Percentiles rank a stretch among this genome's conserved stretches.
Conservation (phyloP, 768 basidiomycete genomes). For the Auricularia cornea region DNA sequence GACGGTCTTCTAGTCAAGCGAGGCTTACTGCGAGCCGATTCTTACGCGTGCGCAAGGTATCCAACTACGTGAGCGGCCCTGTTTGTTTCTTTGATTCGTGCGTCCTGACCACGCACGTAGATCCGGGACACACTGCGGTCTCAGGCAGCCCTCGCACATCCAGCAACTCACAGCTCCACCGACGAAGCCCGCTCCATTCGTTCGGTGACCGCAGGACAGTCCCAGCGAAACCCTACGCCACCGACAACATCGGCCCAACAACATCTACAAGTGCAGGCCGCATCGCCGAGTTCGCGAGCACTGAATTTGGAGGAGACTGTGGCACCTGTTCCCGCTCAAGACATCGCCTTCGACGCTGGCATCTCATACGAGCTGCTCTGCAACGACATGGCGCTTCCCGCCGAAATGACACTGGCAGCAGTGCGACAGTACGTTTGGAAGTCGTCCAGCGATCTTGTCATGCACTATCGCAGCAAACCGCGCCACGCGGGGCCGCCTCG, state of each 20-base stretch:
- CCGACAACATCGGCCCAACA: slow-evolving; percentile 8
- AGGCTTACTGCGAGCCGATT: slow-evolving; percentile 85
- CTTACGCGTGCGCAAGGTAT: slow-evolving; percentile 78
- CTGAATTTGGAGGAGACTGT: not conserved
- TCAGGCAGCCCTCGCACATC: not conserved
- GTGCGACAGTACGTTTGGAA: slow-evolving; percentile 88
- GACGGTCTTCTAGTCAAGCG: slow-evolving; percentile 51
- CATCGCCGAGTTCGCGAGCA: slow-evolving; percentile 1
- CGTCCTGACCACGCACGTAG: not conserved
- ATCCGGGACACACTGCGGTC: not conserved
- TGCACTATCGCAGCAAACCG: slow-evolving; percentile 57
- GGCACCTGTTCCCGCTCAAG: not conserved
- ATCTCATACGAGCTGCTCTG: slow-evolving; percentile 74
- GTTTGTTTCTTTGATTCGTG: not conserved
- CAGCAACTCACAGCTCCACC: not conserved
- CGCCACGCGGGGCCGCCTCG: too few relatives aligned
- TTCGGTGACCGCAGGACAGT: slow-evolving; percentile 7
- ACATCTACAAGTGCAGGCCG: not conserved
- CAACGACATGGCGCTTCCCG: slow-evolving; percentile 72
- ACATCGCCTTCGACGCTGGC: slow-evolving; percentile 40
- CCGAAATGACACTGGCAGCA: slow-evolving; percentile 84
- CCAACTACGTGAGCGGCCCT: slow-evolving; percentile 49
- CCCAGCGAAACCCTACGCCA: slow-evolving; percentile 2
- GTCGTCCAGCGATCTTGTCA: slow-evolving; percentile 58
- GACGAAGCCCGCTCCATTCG: not conserved